Conservation (phyloP, 768 basidiomycete genomes). For the Phlegmacium glaucopus region DNA sequence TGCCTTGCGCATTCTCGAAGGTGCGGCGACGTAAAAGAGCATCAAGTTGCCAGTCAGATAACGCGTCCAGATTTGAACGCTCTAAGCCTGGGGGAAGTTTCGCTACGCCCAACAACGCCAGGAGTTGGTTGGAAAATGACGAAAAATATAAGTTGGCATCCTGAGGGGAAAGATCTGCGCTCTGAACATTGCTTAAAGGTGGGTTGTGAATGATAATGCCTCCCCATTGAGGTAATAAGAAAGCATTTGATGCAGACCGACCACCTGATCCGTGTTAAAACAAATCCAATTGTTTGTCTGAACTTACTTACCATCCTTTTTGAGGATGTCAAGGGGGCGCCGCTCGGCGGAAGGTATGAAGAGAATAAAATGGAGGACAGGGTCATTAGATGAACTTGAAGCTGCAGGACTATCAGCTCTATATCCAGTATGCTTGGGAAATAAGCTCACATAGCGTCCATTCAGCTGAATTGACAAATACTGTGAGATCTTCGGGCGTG, state of each 20-base stretch:
- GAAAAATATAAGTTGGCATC: constrained; percentile 54
- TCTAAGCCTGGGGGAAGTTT: constrained; percentile 47
- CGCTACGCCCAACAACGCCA: constrained; percentile 79
- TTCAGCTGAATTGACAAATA: constrained; percentile 94
- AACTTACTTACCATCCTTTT: constrained; percentile 40
- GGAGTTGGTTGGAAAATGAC: constrained; percentile 69
- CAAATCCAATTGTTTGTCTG: too few species aligned
- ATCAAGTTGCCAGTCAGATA: constrained; percentile 81
- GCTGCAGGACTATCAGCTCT: constrained; percentile 43
- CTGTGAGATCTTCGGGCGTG: constrained; percentile 78
- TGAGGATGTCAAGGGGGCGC: constrained; percentile 67
- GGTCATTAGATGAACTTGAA: constrained; percentile 89
- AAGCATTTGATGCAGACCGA: constrained; percentile 55
- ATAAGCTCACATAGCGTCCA: constrained; percentile 80
- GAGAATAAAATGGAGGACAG: constrained; percentile 88
- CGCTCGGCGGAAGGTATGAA: constrained; percentile 77
- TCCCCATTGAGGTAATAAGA: constrained; percentile 94
- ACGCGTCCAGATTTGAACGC: constrained; percentile 13
- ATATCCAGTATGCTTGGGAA: neutral
- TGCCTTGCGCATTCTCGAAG: constrained; percentile 62
- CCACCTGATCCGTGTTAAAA: too few species aligned
- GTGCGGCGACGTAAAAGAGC: constrained; percentile 69
- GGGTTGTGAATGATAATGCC: constrained; percentile 80
- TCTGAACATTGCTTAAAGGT: constrained; percentile 24
- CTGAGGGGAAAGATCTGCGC: constrained; percentile 35